A percentile compares a stretch with the other conserved stretches of the same genome.
Conservation (phyloP, 345 rosid genomes). For the Diplotaxis tenuifolia region DNA sequence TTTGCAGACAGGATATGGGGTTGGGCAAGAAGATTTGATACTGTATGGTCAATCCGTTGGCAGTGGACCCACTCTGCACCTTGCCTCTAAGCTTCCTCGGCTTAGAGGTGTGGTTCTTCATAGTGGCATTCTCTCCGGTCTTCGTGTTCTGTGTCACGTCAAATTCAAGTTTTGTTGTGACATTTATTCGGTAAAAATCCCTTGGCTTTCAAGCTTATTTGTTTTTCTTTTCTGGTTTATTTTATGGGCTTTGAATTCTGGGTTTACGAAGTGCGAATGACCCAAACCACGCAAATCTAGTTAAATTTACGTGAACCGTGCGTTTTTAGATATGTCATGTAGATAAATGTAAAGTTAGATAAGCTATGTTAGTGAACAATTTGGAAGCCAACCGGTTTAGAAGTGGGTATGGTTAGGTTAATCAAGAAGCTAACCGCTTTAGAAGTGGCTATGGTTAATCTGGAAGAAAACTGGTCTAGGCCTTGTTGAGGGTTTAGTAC, state of each 20-base stretch:
- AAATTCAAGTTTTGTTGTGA: conserved; percentile 84
- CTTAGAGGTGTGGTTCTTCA: conserved; percentile 96
- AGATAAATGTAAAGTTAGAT: neutral
- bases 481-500: neutral
- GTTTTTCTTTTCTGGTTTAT: neutral
- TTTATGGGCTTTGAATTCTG: neutral
- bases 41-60: conserved; percentile 98
- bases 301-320: too few species aligned
- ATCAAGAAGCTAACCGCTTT: too few species aligned
- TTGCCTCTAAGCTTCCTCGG: conserved; percentile 95
- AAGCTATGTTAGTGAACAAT: neutral
- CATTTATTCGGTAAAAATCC: conserved; percentile 63
- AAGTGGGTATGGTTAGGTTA: too few species aligned
- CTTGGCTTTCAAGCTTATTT: too few species aligned
- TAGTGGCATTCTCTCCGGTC: conserved; percentile 98
- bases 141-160: conserved; percentile 96
- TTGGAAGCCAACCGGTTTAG: neutral
- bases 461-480: neutral
- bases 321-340: neutral
- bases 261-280: neutral
- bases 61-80: conserved; percentile 92
- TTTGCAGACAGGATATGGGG: conserved; percentile 89
- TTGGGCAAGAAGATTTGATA: conserved; percentile 85
- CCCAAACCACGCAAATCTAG: too few species aligned
- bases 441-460: too few species aligned